Evolutionary conservation across 164 flowering plant genomes (phyloP).

Genomic region (Houttuynia cordata): DNA sequence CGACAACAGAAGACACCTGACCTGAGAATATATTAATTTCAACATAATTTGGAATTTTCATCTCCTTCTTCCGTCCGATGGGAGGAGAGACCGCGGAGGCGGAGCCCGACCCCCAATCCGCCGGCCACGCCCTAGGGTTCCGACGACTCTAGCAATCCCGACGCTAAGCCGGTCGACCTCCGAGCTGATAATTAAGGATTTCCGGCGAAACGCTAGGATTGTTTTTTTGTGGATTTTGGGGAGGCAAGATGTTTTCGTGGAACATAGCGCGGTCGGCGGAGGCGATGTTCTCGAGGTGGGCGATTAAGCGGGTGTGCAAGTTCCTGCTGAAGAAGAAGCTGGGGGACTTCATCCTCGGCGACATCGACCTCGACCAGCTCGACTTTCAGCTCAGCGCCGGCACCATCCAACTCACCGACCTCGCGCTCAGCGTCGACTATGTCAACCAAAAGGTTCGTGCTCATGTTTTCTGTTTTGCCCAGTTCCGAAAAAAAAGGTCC

Average conservation of each 20-base stretch:
- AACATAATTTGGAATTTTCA: too few relatives aligned
- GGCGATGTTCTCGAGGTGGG: conserved; percentile 73
- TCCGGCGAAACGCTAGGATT: too few relatives aligned
- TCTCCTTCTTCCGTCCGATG: too few relatives aligned
- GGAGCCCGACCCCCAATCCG: too few relatives aligned
- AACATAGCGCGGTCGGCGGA: conserved; percentile 36
- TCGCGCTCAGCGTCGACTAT: conserved; percentile 77
- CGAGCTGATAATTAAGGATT: too few relatives aligned
- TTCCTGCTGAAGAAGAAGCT: conserved; percentile 82
- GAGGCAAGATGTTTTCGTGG: background rate
- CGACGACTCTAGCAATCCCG: too few relatives aligned
- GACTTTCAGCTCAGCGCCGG: conserved; percentile 79
- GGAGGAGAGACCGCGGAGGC: too few relatives aligned
- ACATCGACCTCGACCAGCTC: conserved; percentile 78
- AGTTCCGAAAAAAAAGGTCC: background rate
- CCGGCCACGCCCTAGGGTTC: too few relatives aligned
- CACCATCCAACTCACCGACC: conserved; percentile 64
- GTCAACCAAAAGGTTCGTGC: conserved; percentile 51
- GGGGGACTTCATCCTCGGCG: conserved; percentile 72
- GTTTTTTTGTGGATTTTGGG: too few relatives aligned
- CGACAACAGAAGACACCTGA: too few relatives aligned
- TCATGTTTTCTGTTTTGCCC: background rate
- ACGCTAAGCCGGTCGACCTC: too few relatives aligned
- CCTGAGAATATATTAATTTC: too few relatives aligned
- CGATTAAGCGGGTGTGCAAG: conserved; percentile 54